Evolutionary conservation across 2,329 filamentous ascomycete genomes (phyloP), one percentile per base, ranked within the genome.

Genomic region (Arthrobotrys pseudoclavata): DNA sequence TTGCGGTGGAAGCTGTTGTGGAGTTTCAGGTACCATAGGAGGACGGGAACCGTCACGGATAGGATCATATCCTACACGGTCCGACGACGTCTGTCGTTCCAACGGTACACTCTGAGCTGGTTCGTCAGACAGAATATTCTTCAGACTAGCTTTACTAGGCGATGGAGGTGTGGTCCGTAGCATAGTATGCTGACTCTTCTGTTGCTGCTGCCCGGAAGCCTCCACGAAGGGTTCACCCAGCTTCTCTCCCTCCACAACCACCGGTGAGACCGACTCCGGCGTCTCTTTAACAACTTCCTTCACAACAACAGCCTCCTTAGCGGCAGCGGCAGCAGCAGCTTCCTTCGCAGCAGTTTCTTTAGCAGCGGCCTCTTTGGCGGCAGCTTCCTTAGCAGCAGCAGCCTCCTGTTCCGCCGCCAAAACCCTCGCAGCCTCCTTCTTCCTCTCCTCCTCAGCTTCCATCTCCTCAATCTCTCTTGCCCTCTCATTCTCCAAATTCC

Each of bases 131-230:
- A 76, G 52, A 29, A 76, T 76, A 50, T 76, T 76, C 53, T 40
- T 50, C 34, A 76, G 29, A 55, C 72, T 76, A 13, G 61, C 72
- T 31, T 76, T 76, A 37, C 66, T 67, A 6, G 72, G 72, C 26
- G 72, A 76, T 31, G 72, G 72, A n/a, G 72, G 72, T 18, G 72
- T 70, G 45, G 66, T 70, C 37, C 72, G 66, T 55, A 76, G 66
- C 24, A 62, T 70, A n/a, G 72, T 18, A 69, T 48, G 72, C 24
- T 75, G 63, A 20, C 3, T 12, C 13, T 26, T 13, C 18, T 55
- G 63, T 55, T 69, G 69, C 29, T 66, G 62, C 26, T 55, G 20
- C 9, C n/a, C 13, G 13, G 48, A 4, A 31, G 24, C 42, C 31
- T 76, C 72, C 12, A 48, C 45, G 22, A 42, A 22, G 1, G 66